These are phyloP conservation scores for Cryptococcus depauperatus DNA, from an alignment of 1,284 basidiomycete genomes.

Conservation along the genomic window DNA sequence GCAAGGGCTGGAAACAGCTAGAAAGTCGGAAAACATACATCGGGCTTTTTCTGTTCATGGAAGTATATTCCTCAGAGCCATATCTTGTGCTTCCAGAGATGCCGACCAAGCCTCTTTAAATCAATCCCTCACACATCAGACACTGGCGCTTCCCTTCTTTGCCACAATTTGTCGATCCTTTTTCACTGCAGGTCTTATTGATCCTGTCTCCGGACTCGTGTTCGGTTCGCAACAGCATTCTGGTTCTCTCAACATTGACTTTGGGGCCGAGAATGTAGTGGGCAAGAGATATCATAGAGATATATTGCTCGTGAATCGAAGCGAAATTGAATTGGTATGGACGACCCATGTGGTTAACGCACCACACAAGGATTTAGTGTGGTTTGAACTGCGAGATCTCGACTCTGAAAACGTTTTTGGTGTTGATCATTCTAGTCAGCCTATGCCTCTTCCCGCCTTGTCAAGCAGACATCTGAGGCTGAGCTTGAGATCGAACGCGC, in stretches of 20 bases:
- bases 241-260: constrained; percentile 34
- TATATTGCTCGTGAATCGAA: constrained; percentile 40
- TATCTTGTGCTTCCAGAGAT: constrained; percentile 2
- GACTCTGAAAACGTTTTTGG: constrained; percentile 45
- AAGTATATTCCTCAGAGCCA: constrained; percentile 33
- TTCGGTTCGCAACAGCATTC: constrained; percentile 28
- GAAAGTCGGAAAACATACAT: constrained; percentile 32
- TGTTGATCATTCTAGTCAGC: constrained; percentile 32
- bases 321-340: constrained; percentile 42
- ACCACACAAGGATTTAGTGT: constrained; percentile 34
- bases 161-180: constrained; percentile 40
- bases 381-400: constrained; percentile 41
- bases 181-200: constrained; percentile 37
- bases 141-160: constrained; percentile 36
- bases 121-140: constrained; percentile 23
- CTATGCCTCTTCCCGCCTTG: constrained; percentile 36
- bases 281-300: constrained; percentile 36
- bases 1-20: constrained; percentile 11
- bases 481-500: constrained; percentile 25
- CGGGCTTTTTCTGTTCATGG: constrained; percentile 41
- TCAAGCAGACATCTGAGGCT: constrained; percentile 39
- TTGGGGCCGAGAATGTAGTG: constrained; percentile 37
- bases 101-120: not conserved
- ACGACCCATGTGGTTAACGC: constrained; percentile 33
- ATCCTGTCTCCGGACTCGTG: constrained; percentile 29